Percentiles rank a stretch among this genome's conserved stretches.
Evolutionary conservation across 2,329 filamentous ascomycete species (phyloP).

Genomic region (Penicillium sp.): DNA sequence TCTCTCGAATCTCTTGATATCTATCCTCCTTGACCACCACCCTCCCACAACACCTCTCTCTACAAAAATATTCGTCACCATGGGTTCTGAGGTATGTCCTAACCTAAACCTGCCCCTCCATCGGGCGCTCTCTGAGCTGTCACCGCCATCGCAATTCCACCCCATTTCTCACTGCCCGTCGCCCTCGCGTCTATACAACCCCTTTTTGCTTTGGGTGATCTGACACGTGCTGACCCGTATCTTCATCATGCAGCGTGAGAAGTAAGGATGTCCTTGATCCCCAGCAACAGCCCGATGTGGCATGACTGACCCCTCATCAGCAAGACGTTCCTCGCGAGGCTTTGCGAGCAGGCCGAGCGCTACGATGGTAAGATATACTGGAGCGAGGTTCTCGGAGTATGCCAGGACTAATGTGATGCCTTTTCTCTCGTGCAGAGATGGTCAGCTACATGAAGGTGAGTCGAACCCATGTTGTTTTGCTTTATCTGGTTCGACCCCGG

Average conservation of each 20-base stretch:
- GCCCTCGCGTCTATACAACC: conserved; percentile 10
- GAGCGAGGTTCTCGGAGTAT: background rate
- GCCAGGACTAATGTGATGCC: conserved; percentile 26
- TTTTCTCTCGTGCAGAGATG: conserved; percentile 66
- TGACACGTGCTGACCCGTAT: conserved; percentile 37
- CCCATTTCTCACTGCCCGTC: conserved; percentile 17
- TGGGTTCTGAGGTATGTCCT: conserved; percentile 65
- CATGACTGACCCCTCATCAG: conserved; percentile 56
- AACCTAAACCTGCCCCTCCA: conserved; percentile 34
- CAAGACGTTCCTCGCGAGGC: conserved; percentile 99
- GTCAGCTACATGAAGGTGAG: conserved; percentile 96
- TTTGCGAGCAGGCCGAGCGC: conserved; percentile 99
- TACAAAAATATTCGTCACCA: conserved; percentile 41
- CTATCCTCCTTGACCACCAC: conserved; percentile 49
- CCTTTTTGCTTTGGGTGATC: conserved; percentile 33
- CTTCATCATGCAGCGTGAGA: conserved; percentile 62
- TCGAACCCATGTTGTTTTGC: conserved; percentile 23
- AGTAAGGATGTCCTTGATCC: conserved; percentile 52
- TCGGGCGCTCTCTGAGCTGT: conserved; percentile 35
- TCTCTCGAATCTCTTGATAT: conserved; percentile 19
- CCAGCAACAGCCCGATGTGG: conserved; percentile 7
- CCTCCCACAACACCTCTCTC: conserved; percentile 7
- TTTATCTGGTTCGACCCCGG: conserved; percentile 14
- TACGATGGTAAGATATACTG: conserved; percentile 74
- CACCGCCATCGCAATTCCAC: conserved; percentile 27